Base-by-base conservation (phyloP, 345 rosid genomes). In the Eucalyptus coolabah region DNA sequence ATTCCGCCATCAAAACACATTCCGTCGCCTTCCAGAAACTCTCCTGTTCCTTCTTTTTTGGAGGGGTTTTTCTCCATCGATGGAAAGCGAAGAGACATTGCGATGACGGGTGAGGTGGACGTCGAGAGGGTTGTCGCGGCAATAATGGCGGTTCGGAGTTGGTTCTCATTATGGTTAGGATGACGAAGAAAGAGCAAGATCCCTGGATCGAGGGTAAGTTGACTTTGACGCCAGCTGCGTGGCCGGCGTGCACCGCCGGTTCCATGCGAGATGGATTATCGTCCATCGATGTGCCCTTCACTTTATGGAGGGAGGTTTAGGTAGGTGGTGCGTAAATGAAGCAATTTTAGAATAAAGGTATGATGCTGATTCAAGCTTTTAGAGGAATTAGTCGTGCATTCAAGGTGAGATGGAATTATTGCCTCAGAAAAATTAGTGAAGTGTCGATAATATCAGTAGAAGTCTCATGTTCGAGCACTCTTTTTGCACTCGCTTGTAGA, bases 151-250 rank as follows among this genome's bases (percentile, higher is more conserved):
- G 85, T 77, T 77, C 85, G 12, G 30, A 12, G 85, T 12, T 77
- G 85, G 83, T 8, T 40, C 30, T 77, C 85, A 77, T 77, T 40
- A 77, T 37, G 85, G 16, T 40, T 12, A 11, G 85, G 85, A 40
- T 23, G 85, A 12, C 13, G 85, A 21, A 40, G 85, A 12, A 6
- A 12, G 47, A 40, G 85, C 16, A 40, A 21, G 85, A 77, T 10
- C 93, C 93, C 92, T 86, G 24, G 53, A 45, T 89, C 89, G 87
- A 63, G 92, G 96, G 95, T 91, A 90, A 94, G 93, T 92, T 93
- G 96, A 94, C 95, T 77, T 40, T 42, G 47, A 12, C 85, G 44
- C 16, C 30, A 6, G 47, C 30, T 11, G 82, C 44, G 89, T 40
- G 89, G 49, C 89, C 87, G 87, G 67, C 87, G 37, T 86, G 88